Conservation (phyloP, 1,284 basidiomycete genomes). For the Psilocybe mexicana region DNA sequence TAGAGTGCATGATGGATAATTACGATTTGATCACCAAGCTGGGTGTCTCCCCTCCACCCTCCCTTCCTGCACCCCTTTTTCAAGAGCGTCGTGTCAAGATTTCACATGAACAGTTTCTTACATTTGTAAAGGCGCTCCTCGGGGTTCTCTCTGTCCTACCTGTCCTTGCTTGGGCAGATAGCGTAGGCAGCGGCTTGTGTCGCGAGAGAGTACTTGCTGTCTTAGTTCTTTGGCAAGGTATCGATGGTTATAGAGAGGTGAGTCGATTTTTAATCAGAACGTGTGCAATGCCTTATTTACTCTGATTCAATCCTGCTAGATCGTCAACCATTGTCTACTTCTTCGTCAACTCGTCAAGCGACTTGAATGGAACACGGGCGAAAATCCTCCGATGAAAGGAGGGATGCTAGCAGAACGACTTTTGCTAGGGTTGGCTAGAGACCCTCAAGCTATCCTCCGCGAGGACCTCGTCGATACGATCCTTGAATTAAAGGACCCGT, state of each 20-base stretch:
- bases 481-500: slow-evolving; percentile 50
- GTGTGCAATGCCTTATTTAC: background rate
- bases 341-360: slow-evolving; percentile 64
- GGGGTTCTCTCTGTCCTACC: slow-evolving; percentile 69
- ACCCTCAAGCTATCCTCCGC: slow-evolving; percentile 61
- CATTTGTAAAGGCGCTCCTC: slow-evolving; percentile 62
- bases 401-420: slow-evolving; percentile 69
- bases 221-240: slow-evolving; percentile 68
- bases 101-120: slow-evolving; percentile 57
- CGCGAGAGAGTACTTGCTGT: slow-evolving; percentile 63
- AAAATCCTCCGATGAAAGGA: slow-evolving; percentile 55
- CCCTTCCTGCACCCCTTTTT: slow-evolving; percentile 39
- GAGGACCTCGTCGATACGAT: slow-evolving; percentile 58
- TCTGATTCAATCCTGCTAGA: slow-evolving; percentile 38
- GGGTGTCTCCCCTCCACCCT: slow-evolving; percentile 37
- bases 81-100: slow-evolving; percentile 23
- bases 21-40: slow-evolving; percentile 49
- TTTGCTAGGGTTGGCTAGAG: slow-evolving; percentile 56
- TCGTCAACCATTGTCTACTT: slow-evolving; percentile 64
- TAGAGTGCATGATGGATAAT: slow-evolving; percentile 64
- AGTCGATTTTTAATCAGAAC: slow-evolving; percentile 15
- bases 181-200: slow-evolving; percentile 63
- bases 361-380: slow-evolving; percentile 59
- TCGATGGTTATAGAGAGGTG: slow-evolving; percentile 66
- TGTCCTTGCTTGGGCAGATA: slow-evolving; percentile 79